phyloP scores from a whole-genome alignment of 2,329 filamentous ascomycete genomes.

The Lasiodiplodia sp. region DNA sequence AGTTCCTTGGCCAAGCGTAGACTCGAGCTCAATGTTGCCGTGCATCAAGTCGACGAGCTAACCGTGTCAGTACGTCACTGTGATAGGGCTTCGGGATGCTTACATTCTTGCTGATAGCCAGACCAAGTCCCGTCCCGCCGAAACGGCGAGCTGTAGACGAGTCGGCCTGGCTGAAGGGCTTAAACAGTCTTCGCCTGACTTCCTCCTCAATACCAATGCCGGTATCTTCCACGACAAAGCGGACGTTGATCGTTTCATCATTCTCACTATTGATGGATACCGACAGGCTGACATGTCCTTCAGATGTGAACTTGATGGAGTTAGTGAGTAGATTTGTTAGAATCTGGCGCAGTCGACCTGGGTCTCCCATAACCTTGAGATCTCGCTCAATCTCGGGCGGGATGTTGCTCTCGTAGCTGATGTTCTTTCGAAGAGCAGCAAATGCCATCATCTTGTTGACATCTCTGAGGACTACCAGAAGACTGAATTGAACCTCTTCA shows the following conservation, averaged over 20 bases:
- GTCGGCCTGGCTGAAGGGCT: constrained; percentile 83
- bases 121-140: constrained; percentile 77
- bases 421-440: constrained; percentile 79
- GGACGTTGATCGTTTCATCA: constrained; percentile 69
- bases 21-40: constrained; percentile 75
- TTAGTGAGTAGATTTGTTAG: constrained; percentile 77
- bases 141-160: constrained; percentile 80
- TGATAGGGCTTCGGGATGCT: constrained; percentile 23
- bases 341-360: constrained; percentile 83
- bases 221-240: constrained; percentile 77
- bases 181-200: constrained; percentile 75
- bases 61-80: not conserved
- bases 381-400: constrained; percentile 68
- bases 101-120: constrained; percentile 81
- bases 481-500: constrained; percentile 80
- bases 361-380: constrained; percentile 84
- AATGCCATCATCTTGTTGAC: constrained; percentile 89
- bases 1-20: constrained; percentile 71
- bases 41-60: constrained; percentile 77
- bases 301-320: constrained; percentile 50
- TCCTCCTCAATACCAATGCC: constrained; percentile 84
- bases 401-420: constrained; percentile 74
- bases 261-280: constrained; percentile 71
- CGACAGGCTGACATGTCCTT: constrained; percentile 61
- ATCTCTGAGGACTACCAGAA: constrained; percentile 76